These are phyloP conservation scores for Climacium dendroides DNA, from an alignment of 225 moss, liverwort and hornwort genomes.

Conservation along the genomic window DNA sequence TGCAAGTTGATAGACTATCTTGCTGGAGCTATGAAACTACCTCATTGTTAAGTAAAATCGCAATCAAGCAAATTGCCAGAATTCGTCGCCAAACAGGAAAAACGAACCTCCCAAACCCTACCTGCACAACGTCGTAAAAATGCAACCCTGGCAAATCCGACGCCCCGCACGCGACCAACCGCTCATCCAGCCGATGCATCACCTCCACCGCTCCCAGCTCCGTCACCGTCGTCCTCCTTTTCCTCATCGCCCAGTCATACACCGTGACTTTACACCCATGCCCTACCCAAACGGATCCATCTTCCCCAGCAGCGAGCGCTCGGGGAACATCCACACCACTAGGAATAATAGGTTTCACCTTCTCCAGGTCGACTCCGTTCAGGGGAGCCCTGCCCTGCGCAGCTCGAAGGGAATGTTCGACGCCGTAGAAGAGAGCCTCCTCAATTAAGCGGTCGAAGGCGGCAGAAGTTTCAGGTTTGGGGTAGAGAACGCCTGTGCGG, in stretches of 20 bases:
- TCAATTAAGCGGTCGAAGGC: conserved; percentile 32
- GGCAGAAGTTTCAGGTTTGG: conserved; percentile 3
- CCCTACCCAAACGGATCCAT: conserved; percentile 74
- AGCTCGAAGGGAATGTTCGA: conserved; percentile 6
- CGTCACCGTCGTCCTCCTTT: conserved; percentile 58
- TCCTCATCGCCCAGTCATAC: conserved; percentile 83
- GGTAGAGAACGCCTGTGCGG: conserved; percentile 36
- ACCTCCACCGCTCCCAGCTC: conserved; percentile 48
- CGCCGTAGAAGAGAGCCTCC: conserved; percentile 61
- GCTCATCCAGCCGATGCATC: conserved; percentile 41
- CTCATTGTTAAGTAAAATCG: too few species aligned
- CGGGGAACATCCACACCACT: conserved; percentile 58
- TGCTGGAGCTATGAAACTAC: too few species aligned
- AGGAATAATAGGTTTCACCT: conserved; percentile 39
- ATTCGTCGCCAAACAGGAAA: not conserved
- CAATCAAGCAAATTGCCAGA: too few species aligned
- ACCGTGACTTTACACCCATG: conserved; percentile 81
- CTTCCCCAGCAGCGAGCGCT: conserved; percentile 32
- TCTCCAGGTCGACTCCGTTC: conserved; percentile 59
- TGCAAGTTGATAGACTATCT: too few species aligned
- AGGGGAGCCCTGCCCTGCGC: conserved; percentile 35
- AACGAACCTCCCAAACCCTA: not conserved
- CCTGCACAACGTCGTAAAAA: not conserved
- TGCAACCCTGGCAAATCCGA: conserved; percentile 62
- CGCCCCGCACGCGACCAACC: conserved; percentile 40